Base-by-base conservation (phyloP, 805 yeast genomes). In the Candida oleophila region DNA sequence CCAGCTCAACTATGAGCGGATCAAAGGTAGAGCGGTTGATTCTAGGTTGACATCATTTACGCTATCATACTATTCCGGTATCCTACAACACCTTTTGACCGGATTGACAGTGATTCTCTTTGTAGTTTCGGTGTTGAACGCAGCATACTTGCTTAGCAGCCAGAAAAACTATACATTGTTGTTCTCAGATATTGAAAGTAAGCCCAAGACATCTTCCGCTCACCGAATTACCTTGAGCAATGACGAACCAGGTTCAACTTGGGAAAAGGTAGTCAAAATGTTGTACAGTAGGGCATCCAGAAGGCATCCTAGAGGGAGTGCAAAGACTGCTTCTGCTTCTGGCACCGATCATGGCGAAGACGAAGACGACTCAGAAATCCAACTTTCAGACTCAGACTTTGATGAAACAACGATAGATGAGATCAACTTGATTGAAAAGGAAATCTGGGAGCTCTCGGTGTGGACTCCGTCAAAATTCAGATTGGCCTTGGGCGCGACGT, bases 381-480 rank as follows among this genome's bases (percentile, higher is more conserved):
- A 15, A 12, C 18, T 16, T 12, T 36, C 39, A 4, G 39, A 36
- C 12, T 45, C 46, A 25, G 19, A 38, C 39, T 33, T 41, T 28
- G 32, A 41, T 43, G 22, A 28, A 33, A 37, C 43, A 22, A 45
- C 40, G 38, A 45, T 38, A 28, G 46, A 40, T 40, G 57, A 57
- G 32, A 46, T 52, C 20, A 54, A 52, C 38, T 52, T 55, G 16
- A 42, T 53, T 19, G 52, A 68, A 25, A 66, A 68, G 22, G 66
- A 66, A 18, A 73, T 74, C 30, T 85, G 85, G 80, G 77, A 79
- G 47, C 60, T 87, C 37, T 66, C 65, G 16, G 76, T 85, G 42
- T 87, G 95, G 95, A 69, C 72, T 38, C 92, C 92, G 0, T 74
- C 85, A 0, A 71, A 71, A 51, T 82, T 84, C 58, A 73, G 73